Base-by-base conservation (phyloP, 2,329 filamentous ascomycete species). In the Acarospora socialis region DNA sequence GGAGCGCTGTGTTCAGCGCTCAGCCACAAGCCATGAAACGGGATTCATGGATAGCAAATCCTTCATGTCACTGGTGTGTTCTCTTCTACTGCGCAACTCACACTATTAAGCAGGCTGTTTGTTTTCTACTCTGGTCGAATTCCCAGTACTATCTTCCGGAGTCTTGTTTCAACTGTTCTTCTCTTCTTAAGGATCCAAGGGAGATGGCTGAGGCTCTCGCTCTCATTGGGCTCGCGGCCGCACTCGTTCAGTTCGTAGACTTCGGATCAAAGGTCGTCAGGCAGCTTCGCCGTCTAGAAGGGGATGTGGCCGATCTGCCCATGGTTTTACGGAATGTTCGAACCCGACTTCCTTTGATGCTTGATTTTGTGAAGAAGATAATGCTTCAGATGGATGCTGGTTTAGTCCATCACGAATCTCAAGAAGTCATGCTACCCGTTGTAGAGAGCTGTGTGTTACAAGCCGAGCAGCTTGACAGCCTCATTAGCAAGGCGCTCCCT, bases 191-290 rank as follows among this genome's bases (percentile, higher is more conserved):
- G 7, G n/a, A n/a, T n/a, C n/a, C n/a, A n/a, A 35, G 15, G 20
- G 17, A 4, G 7, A 44, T 44, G 38, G 33, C 40, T 5, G 40
- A 43, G 30, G 35, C 37, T 3, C 22, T 43, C 8, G 35, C 40
- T 15, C 30, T 32, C 18, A 22, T 44, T 12, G 30, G 40, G 25
- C 21, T 44, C 7, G 28, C 38, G 7, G 31, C 36, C 20, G 29
- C 38, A 16, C 33, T 41, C 20, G 10, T 33, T 15, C 37, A 43
- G 12, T 28, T 44, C 4, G 34, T 36, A 16, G 36, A 35, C 16
- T 44, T 38, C 26, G 30, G 35, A 10, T 30, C 28, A 4, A 43
- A 30, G 21, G 27, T 44, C 8, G 36, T 39, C 18, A 38, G 31
- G 24, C 32, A 37, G n/a, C 32, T 44, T 6, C 19, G 42, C 22